Conservation (phyloP, 2,329 filamentous ascomycete species). For the Diplodia mutila region DNA sequence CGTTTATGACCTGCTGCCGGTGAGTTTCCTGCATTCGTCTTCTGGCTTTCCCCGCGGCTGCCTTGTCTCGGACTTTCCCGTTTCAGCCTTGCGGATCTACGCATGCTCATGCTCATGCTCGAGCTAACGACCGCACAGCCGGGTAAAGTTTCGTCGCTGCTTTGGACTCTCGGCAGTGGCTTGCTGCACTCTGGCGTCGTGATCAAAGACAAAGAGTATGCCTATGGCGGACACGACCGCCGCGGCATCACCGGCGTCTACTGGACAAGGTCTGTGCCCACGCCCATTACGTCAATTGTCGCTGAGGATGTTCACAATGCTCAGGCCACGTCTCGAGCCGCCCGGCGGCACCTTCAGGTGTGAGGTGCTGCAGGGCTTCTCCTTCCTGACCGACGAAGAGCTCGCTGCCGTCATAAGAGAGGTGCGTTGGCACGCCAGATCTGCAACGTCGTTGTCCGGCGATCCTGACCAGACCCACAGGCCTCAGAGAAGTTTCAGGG, state of each 20-base stretch:
- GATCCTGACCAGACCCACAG: constrained; percentile 37
- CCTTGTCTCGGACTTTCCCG: constrained; percentile 3
- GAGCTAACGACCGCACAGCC: constrained; percentile 53
- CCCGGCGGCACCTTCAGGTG: constrained; percentile 77
- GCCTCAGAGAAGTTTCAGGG: constrained; percentile 76
- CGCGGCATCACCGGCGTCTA: constrained; percentile 76
- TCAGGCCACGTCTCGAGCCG: constrained; percentile 65
- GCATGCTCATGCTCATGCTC: constrained; percentile 2
- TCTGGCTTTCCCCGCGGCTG: neutral
- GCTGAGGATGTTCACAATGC: neutral
- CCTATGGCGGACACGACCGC: constrained; percentile 79
- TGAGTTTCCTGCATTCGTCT: constrained; percentile 41
- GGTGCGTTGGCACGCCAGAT: constrained; percentile 31
- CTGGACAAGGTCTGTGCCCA: constrained; percentile 62
- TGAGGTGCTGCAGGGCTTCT: constrained; percentile 79
- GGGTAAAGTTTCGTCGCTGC: constrained; percentile 71
- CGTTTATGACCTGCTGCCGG: constrained; percentile 76
- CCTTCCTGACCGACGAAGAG: constrained; percentile 68
- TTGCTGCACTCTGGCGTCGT: constrained; percentile 83
- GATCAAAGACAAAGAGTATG: constrained; percentile 79
- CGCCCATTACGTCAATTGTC: constrained; percentile 11
- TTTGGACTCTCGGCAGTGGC: constrained; percentile 78
- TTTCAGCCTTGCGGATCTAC: constrained; percentile 19
- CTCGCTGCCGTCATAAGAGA: constrained; percentile 70
- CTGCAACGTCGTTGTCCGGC: neutral